These are phyloP conservation scores for Saturnispora diversa DNA, from an alignment of 805 yeast genomes.

Conservation along the genomic window DNA sequence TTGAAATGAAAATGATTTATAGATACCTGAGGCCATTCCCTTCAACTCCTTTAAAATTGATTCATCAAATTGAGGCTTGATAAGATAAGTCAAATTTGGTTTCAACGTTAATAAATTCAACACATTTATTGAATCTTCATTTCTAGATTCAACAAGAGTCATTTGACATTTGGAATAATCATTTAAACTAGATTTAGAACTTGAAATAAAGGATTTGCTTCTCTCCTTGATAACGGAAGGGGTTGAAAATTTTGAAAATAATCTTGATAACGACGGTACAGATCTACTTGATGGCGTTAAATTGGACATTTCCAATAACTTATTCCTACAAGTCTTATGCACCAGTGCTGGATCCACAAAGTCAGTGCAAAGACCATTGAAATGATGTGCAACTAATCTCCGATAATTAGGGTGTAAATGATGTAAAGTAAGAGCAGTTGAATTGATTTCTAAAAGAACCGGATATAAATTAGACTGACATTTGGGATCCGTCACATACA, in stretches of 20 bases:
- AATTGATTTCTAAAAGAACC: slow-evolving; percentile 26
- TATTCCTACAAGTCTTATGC: slow-evolving; percentile 15
- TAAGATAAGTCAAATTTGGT: slow-evolving; percentile 13
- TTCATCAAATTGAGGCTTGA: background rate
- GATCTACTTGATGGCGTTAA: slow-evolving; percentile 4
- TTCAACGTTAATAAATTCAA: slow-evolving; percentile 6
- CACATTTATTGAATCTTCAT: background rate
- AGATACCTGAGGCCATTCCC: slow-evolving; percentile 1
- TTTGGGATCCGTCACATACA: slow-evolving; percentile 10
- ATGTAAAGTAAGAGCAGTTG: slow-evolving; percentile 27
- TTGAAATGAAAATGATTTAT: slow-evolving; percentile 25
- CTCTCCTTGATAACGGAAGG: background rate
- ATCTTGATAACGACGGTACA: slow-evolving; percentile 2
- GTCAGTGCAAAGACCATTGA: slow-evolving; percentile 19
- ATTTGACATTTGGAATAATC: background rate
- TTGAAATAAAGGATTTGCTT: too few relatives aligned
- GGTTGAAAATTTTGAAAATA: slow-evolving; percentile 5
- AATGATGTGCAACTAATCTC: slow-evolving; percentile 18
- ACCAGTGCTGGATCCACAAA: slow-evolving; percentile 25
- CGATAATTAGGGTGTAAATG: slow-evolving; percentile 13
- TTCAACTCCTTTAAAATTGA: background rate
- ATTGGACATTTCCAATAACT: background rate
- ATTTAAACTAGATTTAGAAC: too few relatives aligned
- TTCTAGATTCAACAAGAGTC: background rate
- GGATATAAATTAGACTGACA: slow-evolving; percentile 16